phyloP scores from a whole-genome alignment of 805 yeast genomes.

The Ogataea pignaliae region DNA sequence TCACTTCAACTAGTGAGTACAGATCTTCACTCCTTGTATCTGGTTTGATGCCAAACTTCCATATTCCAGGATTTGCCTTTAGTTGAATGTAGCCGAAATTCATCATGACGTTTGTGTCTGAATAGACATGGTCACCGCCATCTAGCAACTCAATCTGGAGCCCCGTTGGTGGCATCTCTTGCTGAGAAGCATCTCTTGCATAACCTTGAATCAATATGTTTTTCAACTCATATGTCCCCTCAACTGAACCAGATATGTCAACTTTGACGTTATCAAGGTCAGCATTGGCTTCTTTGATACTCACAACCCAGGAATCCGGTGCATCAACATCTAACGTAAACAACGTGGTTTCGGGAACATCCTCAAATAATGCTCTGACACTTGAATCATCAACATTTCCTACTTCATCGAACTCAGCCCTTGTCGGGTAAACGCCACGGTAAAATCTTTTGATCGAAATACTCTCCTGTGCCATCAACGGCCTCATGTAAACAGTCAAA shows the following conservation, averaged over 20 bases:
- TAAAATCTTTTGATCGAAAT: conserved; percentile 58
- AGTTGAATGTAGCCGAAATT: conserved; percentile 83
- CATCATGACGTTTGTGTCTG: conserved; percentile 70
- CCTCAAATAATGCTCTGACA: conserved; percentile 32
- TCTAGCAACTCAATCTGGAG: conserved; percentile 39
- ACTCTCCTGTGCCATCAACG: conserved; percentile 36
- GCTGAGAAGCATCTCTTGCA: conserved; percentile 41
- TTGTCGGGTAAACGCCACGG: conserved; percentile 37
- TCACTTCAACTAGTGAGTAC: conserved; percentile 35
- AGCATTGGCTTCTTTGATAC: conserved; percentile 43
- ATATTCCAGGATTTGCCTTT: conserved; percentile 65
- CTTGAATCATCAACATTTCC: conserved; percentile 27
- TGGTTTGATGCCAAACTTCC: conserved; percentile 46
- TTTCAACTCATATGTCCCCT: conserved; percentile 47
- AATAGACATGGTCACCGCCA: conserved; percentile 17
- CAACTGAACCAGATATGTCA: conserved; percentile 36
- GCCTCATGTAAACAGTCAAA: conserved; percentile 53
- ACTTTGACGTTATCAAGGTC: conserved; percentile 63
- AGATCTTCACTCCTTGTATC: conserved; percentile 38
- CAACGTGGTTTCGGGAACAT: conserved; percentile 48
- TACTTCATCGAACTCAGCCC: conserved; percentile 26
- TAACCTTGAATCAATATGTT: conserved; percentile 68
- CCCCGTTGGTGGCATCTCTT: conserved; percentile 42
- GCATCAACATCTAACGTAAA: conserved; percentile 54
- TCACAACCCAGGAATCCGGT: conserved; percentile 67